phyloP scores from a whole-genome alignment of 192 early-diverging fungal species.

The Coemansia sp. region DNA sequence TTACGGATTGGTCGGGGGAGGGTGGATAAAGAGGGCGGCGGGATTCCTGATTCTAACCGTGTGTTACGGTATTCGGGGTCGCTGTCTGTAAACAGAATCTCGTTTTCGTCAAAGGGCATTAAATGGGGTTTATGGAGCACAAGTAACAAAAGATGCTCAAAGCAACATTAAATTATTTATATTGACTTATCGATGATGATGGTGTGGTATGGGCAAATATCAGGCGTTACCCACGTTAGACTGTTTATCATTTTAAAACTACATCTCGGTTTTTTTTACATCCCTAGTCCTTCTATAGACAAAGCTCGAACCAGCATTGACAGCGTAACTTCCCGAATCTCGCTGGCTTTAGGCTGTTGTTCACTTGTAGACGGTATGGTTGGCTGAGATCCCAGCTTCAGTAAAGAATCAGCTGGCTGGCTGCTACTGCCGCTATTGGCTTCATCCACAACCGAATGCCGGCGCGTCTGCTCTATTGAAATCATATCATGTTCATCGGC shows the following conservation, averaged over 20 bases:
- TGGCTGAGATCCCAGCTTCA: not conserved
- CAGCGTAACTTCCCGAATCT: constrained; percentile 34
- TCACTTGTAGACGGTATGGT: not conserved
- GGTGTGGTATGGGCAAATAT: no score
- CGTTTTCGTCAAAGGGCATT: constrained; percentile 15
- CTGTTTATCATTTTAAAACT: no score
- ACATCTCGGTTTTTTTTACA: constrained; percentile 34
- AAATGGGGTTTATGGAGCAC: constrained; percentile 1
- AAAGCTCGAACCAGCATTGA: constrained; percentile 38
- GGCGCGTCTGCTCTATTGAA: not conserved
- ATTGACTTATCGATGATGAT: no score
- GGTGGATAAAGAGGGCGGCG: constrained; percentile 23
- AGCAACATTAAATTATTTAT: no score
- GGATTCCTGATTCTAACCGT: constrained; percentile 17
- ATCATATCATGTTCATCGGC: not conserved
- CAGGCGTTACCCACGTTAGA: no score
- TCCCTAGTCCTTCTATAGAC: constrained; percentile 47
- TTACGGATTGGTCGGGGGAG: constrained; percentile 10
- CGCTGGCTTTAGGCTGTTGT: not conserved
- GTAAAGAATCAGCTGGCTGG: constrained; percentile 2
- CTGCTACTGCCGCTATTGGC: not conserved
- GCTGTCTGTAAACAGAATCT: constrained; percentile 26
- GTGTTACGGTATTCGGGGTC: constrained; percentile 29
- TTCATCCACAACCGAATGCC: not conserved
- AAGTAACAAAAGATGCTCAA: not conserved